These are phyloP conservation scores for Colletotrichum sojae DNA, from an alignment of 2,329 filamentous ascomycete species.

Conservation along the genomic window DNA sequence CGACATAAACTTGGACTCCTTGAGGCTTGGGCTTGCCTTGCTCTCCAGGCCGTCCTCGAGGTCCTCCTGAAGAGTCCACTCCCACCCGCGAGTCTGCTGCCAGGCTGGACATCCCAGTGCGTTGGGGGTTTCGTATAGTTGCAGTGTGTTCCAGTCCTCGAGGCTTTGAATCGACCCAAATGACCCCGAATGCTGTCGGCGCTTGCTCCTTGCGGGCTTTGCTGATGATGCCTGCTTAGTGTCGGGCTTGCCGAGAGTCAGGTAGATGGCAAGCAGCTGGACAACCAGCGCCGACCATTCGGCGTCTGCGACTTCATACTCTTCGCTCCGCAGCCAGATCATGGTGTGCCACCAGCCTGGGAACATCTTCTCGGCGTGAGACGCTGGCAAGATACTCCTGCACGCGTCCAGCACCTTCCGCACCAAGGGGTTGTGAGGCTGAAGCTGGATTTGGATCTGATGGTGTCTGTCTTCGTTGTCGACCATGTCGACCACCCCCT, in stretches of 20 bases:
- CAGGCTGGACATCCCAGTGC: slow-evolving; percentile 67
- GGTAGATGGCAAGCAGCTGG: slow-evolving; percentile 74
- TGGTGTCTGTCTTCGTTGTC: slow-evolving; percentile 75
- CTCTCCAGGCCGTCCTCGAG: slow-evolving; percentile 49
- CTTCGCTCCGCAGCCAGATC: slow-evolving; percentile 73
- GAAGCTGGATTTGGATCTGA: slow-evolving; percentile 76
- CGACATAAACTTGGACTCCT: slow-evolving; percentile 59
- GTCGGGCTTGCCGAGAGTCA: slow-evolving; percentile 66
- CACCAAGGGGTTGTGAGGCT: slow-evolving; percentile 75
- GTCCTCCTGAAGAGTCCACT: slow-evolving; percentile 77
- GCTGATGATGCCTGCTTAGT: slow-evolving; percentile 42
- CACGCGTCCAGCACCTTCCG: slow-evolving; percentile 73
- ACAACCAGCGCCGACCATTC: slow-evolving; percentile 81
- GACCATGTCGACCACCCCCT: slow-evolving; percentile 76
- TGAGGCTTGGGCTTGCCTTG: slow-evolving; percentile 46
- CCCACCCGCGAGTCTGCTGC: slow-evolving; percentile 77
- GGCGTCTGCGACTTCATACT: slow-evolving; percentile 61
- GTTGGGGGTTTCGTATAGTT: slow-evolving; percentile 61
- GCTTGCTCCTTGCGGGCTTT: slow-evolving; percentile 46
- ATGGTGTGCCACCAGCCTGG: slow-evolving; percentile 82
- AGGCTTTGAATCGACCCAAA: slow-evolving; percentile 53
- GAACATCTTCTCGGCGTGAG: slow-evolving; percentile 72
- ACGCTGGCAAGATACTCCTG: slow-evolving; percentile 73
- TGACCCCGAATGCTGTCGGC: slow-evolving; percentile 52
- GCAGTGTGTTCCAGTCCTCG: slow-evolving; percentile 64